Evolutionary conservation across 2,329 filamentous ascomycete genomes (phyloP).

Genomic region (Colletotrichum costaricense): DNA sequence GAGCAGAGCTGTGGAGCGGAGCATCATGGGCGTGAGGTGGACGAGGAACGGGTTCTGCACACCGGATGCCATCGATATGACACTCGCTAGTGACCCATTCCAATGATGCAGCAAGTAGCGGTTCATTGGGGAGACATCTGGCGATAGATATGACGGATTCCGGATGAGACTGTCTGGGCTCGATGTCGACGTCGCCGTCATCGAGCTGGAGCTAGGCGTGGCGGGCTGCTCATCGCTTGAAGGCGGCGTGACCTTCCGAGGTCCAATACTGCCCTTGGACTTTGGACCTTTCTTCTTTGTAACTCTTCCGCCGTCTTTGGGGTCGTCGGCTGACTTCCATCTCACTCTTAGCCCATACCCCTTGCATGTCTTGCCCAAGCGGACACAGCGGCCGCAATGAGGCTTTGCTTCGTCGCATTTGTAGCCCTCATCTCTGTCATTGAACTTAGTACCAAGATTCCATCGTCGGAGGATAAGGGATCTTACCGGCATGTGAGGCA

Average conservation of each 20-base stretch:
- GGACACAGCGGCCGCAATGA: conserved; percentile 43
- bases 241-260: not conserved
- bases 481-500: conserved; percentile 27
- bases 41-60: conserved; percentile 43
- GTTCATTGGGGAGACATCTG: conserved; percentile 19
- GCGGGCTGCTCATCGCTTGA: not conserved
- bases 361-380: conserved; percentile 44
- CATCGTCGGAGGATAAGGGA: accelerated
- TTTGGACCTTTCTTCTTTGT: not conserved
- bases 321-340: conserved; percentile 39
- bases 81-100: conserved; percentile 40
- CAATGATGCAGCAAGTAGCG: conserved; percentile 44
- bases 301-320: not conserved
- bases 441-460: not conserved
- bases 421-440: conserved; percentile 45
- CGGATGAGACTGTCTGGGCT: conserved; percentile 2
- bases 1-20: conserved; percentile 41
- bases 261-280: accelerated
- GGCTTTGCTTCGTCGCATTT: conserved; percentile 48
- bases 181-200: too few relatives aligned
- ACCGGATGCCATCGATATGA: conserved; percentile 43
- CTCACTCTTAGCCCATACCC: conserved; percentile 45
- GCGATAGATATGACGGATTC: conserved; percentile 13
- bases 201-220: not conserved
- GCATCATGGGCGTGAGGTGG: conserved; percentile 45